Evolutionary conservation across 169 alveolate genomes (phyloP), one percentile per base, ranked within the genome.

Genomic region (Theileria parva): DNA sequence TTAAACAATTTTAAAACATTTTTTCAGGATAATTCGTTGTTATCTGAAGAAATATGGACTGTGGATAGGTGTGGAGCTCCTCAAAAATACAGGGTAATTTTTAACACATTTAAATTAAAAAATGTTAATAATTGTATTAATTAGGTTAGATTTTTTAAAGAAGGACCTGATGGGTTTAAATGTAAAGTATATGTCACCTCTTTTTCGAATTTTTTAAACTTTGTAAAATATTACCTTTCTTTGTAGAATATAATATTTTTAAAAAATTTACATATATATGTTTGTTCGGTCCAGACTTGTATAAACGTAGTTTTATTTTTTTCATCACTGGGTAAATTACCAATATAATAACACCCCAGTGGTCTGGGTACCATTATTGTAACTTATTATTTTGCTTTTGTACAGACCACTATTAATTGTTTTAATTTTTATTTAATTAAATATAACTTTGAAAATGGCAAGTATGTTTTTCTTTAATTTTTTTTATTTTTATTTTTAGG

Each of bases 121-220:
- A 73, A 1, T 7, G 28, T 73, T 63, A 21, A 63, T 63, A 27
- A 2, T 21, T 21, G 0, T 61, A 19, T 6, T 21, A 2, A 30
- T 15, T 32, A 85, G 91, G 87, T 85, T 60, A 51, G 84, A 13
- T 77, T 67, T 30, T 87, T 81, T 73, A 86, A 81, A 32, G 92
- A 90, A 86, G 94, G 92, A 27, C 86, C 68, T 59, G 92, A 90
- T 77, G 94, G 94, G 9, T 90, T 87, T 66, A 60, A 74, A n/a
- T 66, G 89, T 59, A 87, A 81, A 34, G 88, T 89, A 30, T 79
- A 79, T 17, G 89, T 90, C 27, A 81, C 75, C 27, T 81, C 81
- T 17, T 55, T 89, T 57, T 80, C 65, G 60, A 89, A 86, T 79
- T 79, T 86, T 44, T 51, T 78, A 17, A 74, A 86, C 77, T 79